Evolutionary conservation across 768 basidiomycete genomes (phyloP).

Genomic region (Tylopilus plumbeoviolaceoides): DNA sequence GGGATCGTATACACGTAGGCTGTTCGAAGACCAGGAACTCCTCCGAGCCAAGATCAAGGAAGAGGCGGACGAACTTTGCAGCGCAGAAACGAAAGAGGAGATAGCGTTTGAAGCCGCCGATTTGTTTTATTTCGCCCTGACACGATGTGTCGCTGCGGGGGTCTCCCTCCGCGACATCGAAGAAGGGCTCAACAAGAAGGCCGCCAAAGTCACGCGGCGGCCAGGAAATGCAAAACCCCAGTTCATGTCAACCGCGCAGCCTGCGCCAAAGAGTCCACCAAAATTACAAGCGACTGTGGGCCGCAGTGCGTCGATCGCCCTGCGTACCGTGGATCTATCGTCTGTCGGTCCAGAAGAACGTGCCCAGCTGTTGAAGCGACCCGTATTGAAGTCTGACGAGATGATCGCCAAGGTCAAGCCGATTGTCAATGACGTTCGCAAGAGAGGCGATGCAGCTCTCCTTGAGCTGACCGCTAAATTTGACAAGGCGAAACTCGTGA

Average conservation of each 20-base stretch:
- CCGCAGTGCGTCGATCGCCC: slow-evolving; percentile 54
- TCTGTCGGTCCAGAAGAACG: slow-evolving; percentile 48
- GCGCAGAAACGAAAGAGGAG: slow-evolving; percentile 71
- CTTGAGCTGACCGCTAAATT: slow-evolving; percentile 90
- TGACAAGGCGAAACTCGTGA: slow-evolving; percentile 71
- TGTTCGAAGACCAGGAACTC: slow-evolving; percentile 81
- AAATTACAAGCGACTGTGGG: slow-evolving; percentile 22
- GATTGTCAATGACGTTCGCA: slow-evolving; percentile 85
- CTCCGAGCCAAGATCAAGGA: slow-evolving; percentile 94
- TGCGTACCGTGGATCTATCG: slow-evolving; percentile 69
- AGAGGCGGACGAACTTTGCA: slow-evolving; percentile 96
- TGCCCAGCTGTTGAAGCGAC: slow-evolving; percentile 74
- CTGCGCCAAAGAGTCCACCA: slow-evolving; percentile 28
- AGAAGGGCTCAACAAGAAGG: slow-evolving; percentile 76
- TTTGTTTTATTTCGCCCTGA: slow-evolving; percentile 86
- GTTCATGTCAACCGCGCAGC: slow-evolving; percentile 39
- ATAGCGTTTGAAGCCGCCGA: slow-evolving; percentile 96
- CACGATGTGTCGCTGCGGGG: slow-evolving; percentile 79
- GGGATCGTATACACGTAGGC: slow-evolving; percentile 85
- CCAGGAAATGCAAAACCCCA: slow-evolving; percentile 91
- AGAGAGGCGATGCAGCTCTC: slow-evolving; percentile 81
- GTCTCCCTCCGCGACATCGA: slow-evolving; percentile 84
- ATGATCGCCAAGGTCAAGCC: slow-evolving; percentile 85
- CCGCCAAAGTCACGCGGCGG: slow-evolving; percentile 80
- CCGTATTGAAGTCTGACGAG: slow-evolving; percentile 68